Conservation (phyloP, 495 filamentous ascomycete genomes). For the Penicillium odoratum region DNA sequence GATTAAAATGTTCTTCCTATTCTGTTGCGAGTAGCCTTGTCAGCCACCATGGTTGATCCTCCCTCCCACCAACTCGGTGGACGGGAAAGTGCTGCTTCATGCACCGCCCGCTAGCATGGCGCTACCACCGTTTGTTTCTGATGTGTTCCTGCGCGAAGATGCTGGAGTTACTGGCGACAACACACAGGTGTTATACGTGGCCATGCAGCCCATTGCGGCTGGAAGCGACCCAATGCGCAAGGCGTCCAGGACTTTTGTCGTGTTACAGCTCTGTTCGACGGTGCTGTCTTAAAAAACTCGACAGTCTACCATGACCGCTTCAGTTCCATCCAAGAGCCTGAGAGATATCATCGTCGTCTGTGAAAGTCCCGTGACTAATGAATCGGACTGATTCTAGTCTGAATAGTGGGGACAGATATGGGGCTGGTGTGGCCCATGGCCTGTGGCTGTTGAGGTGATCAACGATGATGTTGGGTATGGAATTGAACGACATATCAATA, state of each 20-base stretch:
- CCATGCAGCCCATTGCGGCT: neutral
- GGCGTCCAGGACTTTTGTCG: neutral
- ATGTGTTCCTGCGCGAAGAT: neutral
- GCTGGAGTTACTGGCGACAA: neutral
- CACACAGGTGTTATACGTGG: neutral
- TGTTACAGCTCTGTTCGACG: neutral
- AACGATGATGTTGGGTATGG: neutral
- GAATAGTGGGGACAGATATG: neutral
- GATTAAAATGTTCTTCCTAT: neutral
- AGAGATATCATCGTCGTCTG: neutral
- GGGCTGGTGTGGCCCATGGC: neutral
- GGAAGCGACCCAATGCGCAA: neutral
- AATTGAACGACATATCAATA: no score
- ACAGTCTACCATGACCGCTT: neutral
- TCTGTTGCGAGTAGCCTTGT: neutral
- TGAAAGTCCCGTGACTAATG: neutral
- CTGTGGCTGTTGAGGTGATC: neutral
- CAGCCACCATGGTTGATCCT: neutral
- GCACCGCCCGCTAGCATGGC: neutral
- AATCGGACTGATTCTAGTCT: neutral
- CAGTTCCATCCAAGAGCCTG: no score
- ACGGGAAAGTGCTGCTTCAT: neutral
- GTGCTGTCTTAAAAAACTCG: neutral
- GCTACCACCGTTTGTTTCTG: neutral
- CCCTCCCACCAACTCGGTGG: neutral